phyloP scores from a whole-genome alignment of 305 asterid species.

The Fraxinus ornus region DNA sequence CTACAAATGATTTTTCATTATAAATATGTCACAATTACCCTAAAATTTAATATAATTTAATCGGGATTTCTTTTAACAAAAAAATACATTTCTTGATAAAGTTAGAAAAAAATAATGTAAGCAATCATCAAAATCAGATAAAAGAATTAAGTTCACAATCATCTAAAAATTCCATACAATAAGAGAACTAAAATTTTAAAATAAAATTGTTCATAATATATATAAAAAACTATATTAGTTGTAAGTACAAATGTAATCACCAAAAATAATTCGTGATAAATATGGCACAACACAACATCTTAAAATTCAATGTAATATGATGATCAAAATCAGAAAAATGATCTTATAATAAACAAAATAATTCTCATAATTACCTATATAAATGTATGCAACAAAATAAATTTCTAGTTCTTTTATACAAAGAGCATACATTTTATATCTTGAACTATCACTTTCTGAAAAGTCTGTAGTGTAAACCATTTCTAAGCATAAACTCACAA shows the following conservation, averaged over 20 bases:
- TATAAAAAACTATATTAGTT: background rate
- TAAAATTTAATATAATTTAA: background rate
- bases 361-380: background rate
- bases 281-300: background rate
- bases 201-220: background rate
- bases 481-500: slow-evolving; percentile 16
- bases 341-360: background rate
- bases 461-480: background rate
- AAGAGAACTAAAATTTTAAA: background rate
- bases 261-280: background rate
- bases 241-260: background rate
- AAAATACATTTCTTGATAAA: background rate
- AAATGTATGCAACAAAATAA: background rate
- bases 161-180: background rate
- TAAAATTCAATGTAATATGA: background rate
- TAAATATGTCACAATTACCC: background rate
- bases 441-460: slow-evolving; percentile 4
- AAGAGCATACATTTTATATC: background rate
- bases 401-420: slow-evolving; percentile 1
- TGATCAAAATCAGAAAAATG: background rate
- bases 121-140: background rate
- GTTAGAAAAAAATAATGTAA: background rate
- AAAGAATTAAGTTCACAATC: background rate
- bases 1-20: background rate
- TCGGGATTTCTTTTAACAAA: background rate